Evolutionary conservation across 768 basidiomycete genomes (phyloP).

Genomic region (Collybia nuda): DNA sequence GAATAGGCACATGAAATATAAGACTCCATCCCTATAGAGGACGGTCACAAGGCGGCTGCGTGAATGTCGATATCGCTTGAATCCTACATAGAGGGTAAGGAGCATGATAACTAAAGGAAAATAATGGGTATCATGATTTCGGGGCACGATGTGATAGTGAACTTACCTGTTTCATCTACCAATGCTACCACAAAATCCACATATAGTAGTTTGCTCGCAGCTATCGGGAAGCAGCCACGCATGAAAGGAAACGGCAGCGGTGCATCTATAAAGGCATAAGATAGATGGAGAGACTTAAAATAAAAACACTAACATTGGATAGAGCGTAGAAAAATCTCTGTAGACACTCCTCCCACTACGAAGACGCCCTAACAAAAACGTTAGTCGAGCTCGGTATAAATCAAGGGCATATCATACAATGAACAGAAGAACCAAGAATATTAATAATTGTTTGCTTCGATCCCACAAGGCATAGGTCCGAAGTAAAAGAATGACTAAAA

Average conservation of each 20-base stretch:
- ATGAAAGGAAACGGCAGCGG: too few relatives aligned
- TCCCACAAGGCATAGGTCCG: constrained; percentile 18
- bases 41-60: neutral
- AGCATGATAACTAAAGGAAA: constrained; percentile 4
- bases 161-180: too few relatives aligned
- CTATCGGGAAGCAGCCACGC: too few relatives aligned
- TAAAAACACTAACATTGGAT: constrained; percentile 3
- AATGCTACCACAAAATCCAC: too few relatives aligned
- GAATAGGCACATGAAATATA: constrained; percentile 6
- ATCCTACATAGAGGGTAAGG: constrained; percentile 3
- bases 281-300: neutral
- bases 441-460: constrained; percentile 5
- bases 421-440: constrained; percentile 5
- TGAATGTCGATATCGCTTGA: constrained; percentile 6
- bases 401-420: neutral
- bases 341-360: constrained; percentile 1
- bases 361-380: neutral
- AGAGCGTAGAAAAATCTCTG: constrained; percentile 7
- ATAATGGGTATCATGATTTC: too few relatives aligned
- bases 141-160: too few relatives aligned
- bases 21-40: constrained; percentile 8
- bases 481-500: constrained; percentile 14
- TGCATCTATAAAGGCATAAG: neutral
- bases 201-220: too few relatives aligned
- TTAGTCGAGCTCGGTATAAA: neutral